Conservation (phyloP, 768 basidiomycete genomes). For the Mycena epipterygia region DNA sequence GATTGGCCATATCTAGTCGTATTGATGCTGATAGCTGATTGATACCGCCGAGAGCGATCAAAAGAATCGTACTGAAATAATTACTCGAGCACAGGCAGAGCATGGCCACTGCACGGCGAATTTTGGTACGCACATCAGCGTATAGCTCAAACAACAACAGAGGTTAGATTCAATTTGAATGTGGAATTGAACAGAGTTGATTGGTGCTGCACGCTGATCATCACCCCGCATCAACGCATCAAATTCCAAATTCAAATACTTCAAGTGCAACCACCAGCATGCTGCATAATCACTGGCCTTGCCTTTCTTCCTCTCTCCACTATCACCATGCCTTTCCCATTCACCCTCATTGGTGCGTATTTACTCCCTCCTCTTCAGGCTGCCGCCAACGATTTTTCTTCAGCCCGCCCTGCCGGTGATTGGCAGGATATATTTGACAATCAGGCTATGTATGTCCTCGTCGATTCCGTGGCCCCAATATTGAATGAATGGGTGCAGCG, state of each 20-base stretch:
- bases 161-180: not conserved
- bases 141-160: too few relatives aligned
- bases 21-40: not conserved
- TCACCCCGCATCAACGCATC: conserved; percentile 3
- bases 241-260: not conserved
- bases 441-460: conserved; percentile 42
- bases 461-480: not conserved
- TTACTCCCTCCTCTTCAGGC: not conserved
- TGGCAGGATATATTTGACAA: conserved; percentile 46
- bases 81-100: too few relatives aligned
- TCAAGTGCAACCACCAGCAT: not conserved
- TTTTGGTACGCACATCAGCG: too few relatives aligned
- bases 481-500: conserved; percentile 32
- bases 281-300: not conserved
- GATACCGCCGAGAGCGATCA: not conserved
- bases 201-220: not conserved
- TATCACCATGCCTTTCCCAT: conserved; percentile 31
- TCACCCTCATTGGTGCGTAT: conserved; percentile 14
- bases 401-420: conserved; percentile 43
- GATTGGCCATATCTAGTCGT: not conserved
- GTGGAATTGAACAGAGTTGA: not conserved
- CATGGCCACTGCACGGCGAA: too few relatives aligned
- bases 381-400: not conserved
- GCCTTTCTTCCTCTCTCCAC: conserved; percentile 9
- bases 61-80: too few relatives aligned